Evolutionary conservation across 2,329 filamentous ascomycete genomes (phyloP), one percentile per base, ranked within the genome.

Genomic region (Thermomyces lanuginosus): DNA sequence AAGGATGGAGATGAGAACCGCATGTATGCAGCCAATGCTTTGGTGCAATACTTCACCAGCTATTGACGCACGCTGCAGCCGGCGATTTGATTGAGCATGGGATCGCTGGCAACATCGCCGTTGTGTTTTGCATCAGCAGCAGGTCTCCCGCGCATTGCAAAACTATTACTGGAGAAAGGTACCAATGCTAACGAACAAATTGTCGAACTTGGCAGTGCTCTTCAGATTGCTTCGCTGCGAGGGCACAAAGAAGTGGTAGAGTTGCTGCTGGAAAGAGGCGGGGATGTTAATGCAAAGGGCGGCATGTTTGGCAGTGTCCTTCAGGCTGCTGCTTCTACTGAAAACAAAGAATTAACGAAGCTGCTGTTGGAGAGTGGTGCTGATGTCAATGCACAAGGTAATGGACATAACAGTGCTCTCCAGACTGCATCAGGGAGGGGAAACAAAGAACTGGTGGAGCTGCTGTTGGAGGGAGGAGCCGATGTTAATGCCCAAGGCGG

Each of bases 241-340:
- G 53, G 52, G 3, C 43, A 55, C 19, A 29, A 48, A 2, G 43
- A 45, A 5, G 36, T 53, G 9, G 49, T 56, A 5, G 35, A 50
- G n/a, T 40, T 40, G 24, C 35, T 59, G 1, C 36, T 57, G 3
- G 41, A 48, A 20, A 13, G 23, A 8, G 35, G 35, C 9, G 36
- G 29, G 3, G 12, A 37, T 11, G 18, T 36, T n/a, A 26, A 39
- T 32, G 29, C 28, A 9, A 23, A 32, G 21, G 31, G 25, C 14
- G 32, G 27, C 9, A 7, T 7, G 10, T 35, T 35, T 6, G 24
- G 27, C 7, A 37, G 34, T 4, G 34, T 36, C 6, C 26, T 40
- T 6, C 36, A 39, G 25, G 37, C 27, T 3, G 37, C 37, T 4
- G 31, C 35, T 15, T 28, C 29, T 11, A 16, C 26, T 18, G 36